Evolutionary conservation across 129 eudicot species (phyloP).

Genomic region (Arctium lappa): DNA sequence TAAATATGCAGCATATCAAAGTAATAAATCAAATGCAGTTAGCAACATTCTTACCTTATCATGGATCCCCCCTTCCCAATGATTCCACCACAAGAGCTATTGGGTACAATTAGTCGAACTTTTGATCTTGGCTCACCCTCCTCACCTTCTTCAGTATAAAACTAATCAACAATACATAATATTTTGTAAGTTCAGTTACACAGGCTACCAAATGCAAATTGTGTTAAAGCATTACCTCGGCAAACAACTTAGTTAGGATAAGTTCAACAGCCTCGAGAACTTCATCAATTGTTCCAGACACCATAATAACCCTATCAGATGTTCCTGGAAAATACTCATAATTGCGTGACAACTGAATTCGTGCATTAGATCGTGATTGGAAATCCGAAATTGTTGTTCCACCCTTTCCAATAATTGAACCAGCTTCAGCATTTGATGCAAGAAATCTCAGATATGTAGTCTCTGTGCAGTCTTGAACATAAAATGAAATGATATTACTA

Average conservation of each 20-base stretch:
- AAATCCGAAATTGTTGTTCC: conserved; percentile 68
- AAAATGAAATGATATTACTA: not conserved
- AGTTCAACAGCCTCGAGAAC: conserved; percentile 64
- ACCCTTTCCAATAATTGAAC: conserved; percentile 76
- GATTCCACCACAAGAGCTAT: conserved; percentile 72
- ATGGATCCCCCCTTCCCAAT: conserved; percentile 80
- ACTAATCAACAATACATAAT: conserved; percentile 27
- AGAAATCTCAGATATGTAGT: conserved; percentile 58
- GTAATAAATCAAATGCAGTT: not conserved
- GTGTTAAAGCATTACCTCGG: conserved; percentile 42
- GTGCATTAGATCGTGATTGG: conserved; percentile 71
- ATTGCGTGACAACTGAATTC: conserved; percentile 79
- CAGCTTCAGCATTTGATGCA: conserved; percentile 75
- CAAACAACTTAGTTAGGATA: conserved; percentile 50
- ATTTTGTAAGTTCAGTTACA: not conserved
- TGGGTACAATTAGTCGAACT: conserved; percentile 69
- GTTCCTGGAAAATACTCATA: conserved; percentile 77
- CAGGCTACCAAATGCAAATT: not conserved
- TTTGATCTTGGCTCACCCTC: conserved; percentile 51
- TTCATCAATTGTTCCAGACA: conserved; percentile 60
- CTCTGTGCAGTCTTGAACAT: conserved; percentile 43
- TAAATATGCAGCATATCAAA: not conserved
- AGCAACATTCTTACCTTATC: conserved; percentile 44
- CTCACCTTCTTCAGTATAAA: conserved; percentile 55
- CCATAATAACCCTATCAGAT: conserved; percentile 64